Conservation (phyloP, 169 alveolate species). For the Plasmodium gallinaceum region DNA sequence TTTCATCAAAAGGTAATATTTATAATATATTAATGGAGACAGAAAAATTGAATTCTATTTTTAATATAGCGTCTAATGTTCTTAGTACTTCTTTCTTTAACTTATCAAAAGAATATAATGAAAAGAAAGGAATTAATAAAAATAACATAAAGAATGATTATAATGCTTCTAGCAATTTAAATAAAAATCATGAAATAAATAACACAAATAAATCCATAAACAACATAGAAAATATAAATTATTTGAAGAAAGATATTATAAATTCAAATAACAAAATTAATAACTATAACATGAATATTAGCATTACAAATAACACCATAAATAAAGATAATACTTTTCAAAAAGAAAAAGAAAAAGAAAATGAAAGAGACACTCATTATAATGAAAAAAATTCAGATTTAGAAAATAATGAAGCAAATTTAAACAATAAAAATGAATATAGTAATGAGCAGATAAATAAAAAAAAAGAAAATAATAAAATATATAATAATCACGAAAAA, state of each 20-base stretch:
- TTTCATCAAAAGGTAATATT: conserved; percentile 39
- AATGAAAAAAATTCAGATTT: background rate
- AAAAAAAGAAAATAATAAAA: background rate
- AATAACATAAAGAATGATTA: background rate
- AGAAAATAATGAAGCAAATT: conserved; percentile 1
- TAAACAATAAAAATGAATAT: background rate
- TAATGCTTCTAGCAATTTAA: background rate
- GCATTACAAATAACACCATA: background rate
- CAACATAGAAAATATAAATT: background rate
- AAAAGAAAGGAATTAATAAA: background rate
- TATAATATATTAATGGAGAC: conserved; percentile 64
- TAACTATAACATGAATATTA: background rate
- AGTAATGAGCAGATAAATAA: background rate
- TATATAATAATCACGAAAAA: background rate
- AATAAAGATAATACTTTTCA: background rate
- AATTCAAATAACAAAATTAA: background rate
- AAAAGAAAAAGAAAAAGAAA: background rate
- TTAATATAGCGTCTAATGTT: conserved; percentile 67
- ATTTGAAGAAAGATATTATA: background rate
- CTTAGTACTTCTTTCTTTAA: conserved; percentile 54
- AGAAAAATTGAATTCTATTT: conserved; percentile 50
- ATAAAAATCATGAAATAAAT: background rate
- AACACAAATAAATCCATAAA: background rate
- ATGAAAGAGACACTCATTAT: background rate
- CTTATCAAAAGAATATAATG: conserved; percentile 31